Base-by-base conservation (phyloP, 148 eudicot species). In the Pouteria glomerata region DNA sequence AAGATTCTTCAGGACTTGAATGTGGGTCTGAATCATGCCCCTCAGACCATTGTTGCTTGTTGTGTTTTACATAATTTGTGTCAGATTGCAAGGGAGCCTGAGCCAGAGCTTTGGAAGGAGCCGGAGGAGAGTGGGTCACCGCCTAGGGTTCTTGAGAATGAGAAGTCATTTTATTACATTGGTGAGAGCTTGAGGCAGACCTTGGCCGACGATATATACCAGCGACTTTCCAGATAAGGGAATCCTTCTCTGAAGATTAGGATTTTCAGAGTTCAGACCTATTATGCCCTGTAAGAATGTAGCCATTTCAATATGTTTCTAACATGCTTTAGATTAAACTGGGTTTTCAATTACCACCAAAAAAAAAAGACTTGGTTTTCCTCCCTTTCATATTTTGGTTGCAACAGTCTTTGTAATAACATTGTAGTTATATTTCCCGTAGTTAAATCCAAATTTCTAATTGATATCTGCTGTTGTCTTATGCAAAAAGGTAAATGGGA, bases 51-150 rank as follows among this genome's bases (percentile, higher is more conserved):
- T 78, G 97, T 91, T 52, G 98, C 98, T 1, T 94, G 98, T 65
- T 94, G 98, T 73, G 98, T 94, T 70, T 80, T 94, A 88, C 98
- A 94, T 85, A 94, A 94, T 66, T 73, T 94, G 73, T 94, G 97
- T 78, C 98, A 94, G 90, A 83, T 94, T 68, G 98, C 98, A 0
- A 82, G 91, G 80, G 98, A 94, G 82, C 98, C 98, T 2, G 98
- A 94, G 63, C 97, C 96, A 4, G 87, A 81, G 77, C 78, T 85
- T 48, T 89, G 85, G 88, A 85, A 77, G 79, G 98, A 94, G 82
- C 92, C 88, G 2, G 96, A 86, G 50, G 97, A 92, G 81, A 79
- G 67, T 67, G 96, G 97, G 2, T 57, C 81, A 0, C 75, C 85
- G 14, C 96, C 97, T 0, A 80, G 93, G 71, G 74, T 86, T 70